Conservation (phyloP, 176 grass and related monocot species). For the Raddia guianensis region DNA sequence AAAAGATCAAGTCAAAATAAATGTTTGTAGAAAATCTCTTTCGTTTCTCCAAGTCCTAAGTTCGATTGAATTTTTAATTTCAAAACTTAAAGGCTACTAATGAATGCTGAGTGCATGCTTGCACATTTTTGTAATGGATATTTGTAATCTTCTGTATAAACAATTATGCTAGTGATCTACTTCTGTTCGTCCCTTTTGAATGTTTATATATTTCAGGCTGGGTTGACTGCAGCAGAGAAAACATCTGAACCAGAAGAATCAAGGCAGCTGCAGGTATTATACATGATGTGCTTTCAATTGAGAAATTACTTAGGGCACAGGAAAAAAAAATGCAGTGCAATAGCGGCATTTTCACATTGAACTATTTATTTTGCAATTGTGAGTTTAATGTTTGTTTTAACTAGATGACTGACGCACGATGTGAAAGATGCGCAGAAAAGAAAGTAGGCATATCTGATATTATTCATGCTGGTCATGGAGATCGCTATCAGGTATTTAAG, state of each 20-base stretch:
- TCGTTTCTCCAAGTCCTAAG: conserved; percentile 11
- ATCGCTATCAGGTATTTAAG: conserved; percentile 83
- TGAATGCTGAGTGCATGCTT: neutral
- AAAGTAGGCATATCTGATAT: conserved; percentile 80
- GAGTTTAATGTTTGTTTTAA: conserved; percentile 37
- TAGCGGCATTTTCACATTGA: conserved; percentile 4
- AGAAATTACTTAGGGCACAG: conserved; percentile 2
- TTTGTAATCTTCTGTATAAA: neutral
- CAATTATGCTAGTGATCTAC: neutral
- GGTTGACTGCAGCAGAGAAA: conserved; percentile 76
- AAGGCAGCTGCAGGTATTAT: conserved; percentile 69
- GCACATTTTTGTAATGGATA: conserved; percentile 1
- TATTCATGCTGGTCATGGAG: conserved; percentile 82
- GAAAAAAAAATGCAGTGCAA: conserved; percentile 17
- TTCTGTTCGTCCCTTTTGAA: neutral
- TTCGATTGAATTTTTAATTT: neutral
- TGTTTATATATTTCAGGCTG: conserved; percentile 60
- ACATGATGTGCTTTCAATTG: conserved; percentile 27
- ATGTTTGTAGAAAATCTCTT: neutral
- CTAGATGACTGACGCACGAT: conserved; percentile 93
- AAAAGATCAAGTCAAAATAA: neutral
- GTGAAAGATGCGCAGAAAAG: conserved; percentile 76
- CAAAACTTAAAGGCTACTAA: neutral
- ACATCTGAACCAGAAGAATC: conserved; percentile 84
- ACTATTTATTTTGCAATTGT: neutral